A percentile compares a stretch with the other conserved stretches of the same genome.
phyloP scores from a whole-genome alignment of 108 stramenopile species.

The Cyclotella choctawhatcheeana region DNA sequence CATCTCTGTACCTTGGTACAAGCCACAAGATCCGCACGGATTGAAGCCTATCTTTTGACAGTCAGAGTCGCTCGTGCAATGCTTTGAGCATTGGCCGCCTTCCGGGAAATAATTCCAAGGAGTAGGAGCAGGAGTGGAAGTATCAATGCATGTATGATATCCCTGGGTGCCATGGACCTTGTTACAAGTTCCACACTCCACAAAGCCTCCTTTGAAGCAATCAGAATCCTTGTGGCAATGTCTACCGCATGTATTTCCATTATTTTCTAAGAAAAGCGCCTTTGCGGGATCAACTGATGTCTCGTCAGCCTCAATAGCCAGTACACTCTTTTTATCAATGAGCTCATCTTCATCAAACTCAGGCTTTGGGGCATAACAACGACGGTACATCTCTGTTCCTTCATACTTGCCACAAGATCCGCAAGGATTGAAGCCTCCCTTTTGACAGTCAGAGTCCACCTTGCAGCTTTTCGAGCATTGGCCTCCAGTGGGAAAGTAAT shows the following conservation, averaged over 20 bases:
- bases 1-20: too few relatives aligned
- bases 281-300: background rate
- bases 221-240: background rate
- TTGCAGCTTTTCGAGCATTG: background rate
- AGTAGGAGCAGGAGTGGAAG: too few relatives aligned
- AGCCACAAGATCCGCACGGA: too few relatives aligned
- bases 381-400: background rate
- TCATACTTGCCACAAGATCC: conserved; percentile 6
- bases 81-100: too few relatives aligned
- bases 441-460: background rate
- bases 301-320: background rate
- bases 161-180: background rate
- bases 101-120: too few relatives aligned
- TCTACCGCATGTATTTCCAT: background rate
- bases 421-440: conserved; percentile 2
- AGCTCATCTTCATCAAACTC: background rate
- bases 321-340: too few relatives aligned
- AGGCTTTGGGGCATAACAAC: conserved; percentile 3
- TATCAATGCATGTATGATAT: conserved; percentile 11
- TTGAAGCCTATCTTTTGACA: too few relatives aligned
- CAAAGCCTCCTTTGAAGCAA: conserved; percentile 2
- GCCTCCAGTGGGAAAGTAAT: conserved; percentile 1
- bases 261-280: background rate
- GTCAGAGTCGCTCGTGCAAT: too few relatives aligned
- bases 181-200: background rate